Percentiles rank a stretch among this genome's conserved stretches.
These are phyloP conservation scores for Isoetes engelmannii DNA, from an alignment of 83 land plant genomes.

Conservation along the genomic window DNA sequence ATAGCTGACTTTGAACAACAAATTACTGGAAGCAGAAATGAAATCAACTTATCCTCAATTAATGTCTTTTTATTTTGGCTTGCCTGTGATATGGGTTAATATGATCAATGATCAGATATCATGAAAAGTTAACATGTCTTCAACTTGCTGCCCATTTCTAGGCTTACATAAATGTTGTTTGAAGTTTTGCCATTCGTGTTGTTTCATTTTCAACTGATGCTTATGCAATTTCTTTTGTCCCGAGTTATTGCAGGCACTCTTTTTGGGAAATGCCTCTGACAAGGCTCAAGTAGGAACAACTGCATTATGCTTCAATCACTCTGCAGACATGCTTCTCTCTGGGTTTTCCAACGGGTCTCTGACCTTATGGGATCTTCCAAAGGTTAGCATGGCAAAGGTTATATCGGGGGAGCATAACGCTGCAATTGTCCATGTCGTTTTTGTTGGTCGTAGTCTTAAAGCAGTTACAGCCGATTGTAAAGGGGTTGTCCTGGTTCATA, in stretches of 20 bases:
- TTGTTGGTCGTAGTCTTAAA: conserved; percentile 64
- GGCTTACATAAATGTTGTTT: too few relatives aligned
- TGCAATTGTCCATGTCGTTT: conserved; percentile 70
- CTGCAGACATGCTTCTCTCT: conserved; percentile 82
- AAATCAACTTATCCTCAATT: too few relatives aligned
- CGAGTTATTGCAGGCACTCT: conserved; percentile 43
- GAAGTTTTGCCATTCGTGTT: too few relatives aligned
- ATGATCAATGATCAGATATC: too few relatives aligned
- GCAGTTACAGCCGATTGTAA: conserved; percentile 86
- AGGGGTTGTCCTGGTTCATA: conserved; percentile 68
- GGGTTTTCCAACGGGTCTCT: conserved; percentile 89
- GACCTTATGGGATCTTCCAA: conserved; percentile 78
- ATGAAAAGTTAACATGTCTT: too few relatives aligned
- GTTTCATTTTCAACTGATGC: neutral
- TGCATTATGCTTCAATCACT: conserved; percentile 85
- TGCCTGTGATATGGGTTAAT: too few relatives aligned
- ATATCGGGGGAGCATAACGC: conserved; percentile 68
- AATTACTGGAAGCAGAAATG: too few relatives aligned
- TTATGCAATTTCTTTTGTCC: conserved; percentile 1
- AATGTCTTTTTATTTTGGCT: too few relatives aligned
- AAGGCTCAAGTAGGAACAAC: conserved; percentile 56
- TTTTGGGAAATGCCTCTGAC: conserved; percentile 59
- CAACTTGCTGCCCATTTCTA: too few relatives aligned
- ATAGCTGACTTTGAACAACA: too few relatives aligned
- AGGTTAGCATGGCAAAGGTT: conserved; percentile 45